Percentiles rank a stretch among this genome's conserved stretches.
Evolutionary conservation across 768 basidiomycete species (phyloP).

Genomic region (Botryobasidium botryosum): DNA sequence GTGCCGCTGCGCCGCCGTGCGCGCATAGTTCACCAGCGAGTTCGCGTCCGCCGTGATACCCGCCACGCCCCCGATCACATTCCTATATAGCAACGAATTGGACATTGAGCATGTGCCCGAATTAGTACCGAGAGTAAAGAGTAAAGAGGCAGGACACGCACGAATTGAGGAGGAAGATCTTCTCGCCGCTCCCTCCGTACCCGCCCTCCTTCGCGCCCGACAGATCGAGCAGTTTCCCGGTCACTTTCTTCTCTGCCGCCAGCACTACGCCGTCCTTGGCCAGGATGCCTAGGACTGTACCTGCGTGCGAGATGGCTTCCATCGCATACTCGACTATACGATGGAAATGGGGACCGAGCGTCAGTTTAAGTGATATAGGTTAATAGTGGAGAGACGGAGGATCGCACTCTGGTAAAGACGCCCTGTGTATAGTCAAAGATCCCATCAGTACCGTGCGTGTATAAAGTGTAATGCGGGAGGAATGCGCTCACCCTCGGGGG

Average conservation of each 20-base stretch:
- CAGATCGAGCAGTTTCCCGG: slow-evolving; percentile 90
- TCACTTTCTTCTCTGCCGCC: slow-evolving; percentile 95
- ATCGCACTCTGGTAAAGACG: slow-evolving; percentile 88
- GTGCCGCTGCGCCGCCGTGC: slow-evolving; percentile 79
- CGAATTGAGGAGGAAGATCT: slow-evolving; percentile 86
- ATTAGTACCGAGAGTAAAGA: not conserved
- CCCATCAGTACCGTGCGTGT: slow-evolving; percentile 5
- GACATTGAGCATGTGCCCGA: too few species aligned
- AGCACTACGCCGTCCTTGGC: slow-evolving; percentile 84
- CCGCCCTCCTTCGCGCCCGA: slow-evolving; percentile 72
- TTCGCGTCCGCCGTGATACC: slow-evolving; percentile 96
- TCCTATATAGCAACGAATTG: slow-evolving; percentile 38
- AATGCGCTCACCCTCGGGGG: slow-evolving; percentile 66
- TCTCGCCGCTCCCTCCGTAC: slow-evolving; percentile 93
- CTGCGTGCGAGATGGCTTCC: slow-evolving; percentile 96
- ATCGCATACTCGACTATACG: slow-evolving; percentile 91
- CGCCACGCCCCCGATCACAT: slow-evolving; percentile 88
- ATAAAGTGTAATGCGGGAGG: slow-evolving; percentile 2
- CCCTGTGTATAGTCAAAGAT: slow-evolving; percentile 32
- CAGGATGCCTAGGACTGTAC: slow-evolving; percentile 82
- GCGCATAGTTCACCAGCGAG: slow-evolving; percentile 87
- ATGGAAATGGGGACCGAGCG: slow-evolving; percentile 1
- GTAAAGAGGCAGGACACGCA: slow-evolving; percentile 14
- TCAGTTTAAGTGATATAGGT: slow-evolving; percentile 5
- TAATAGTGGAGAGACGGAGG: not conserved